Evolutionary conservation across 345 rosid species (phyloP), one percentile per base, ranked within the genome.

Genomic region (Gossypium turneri): DNA sequence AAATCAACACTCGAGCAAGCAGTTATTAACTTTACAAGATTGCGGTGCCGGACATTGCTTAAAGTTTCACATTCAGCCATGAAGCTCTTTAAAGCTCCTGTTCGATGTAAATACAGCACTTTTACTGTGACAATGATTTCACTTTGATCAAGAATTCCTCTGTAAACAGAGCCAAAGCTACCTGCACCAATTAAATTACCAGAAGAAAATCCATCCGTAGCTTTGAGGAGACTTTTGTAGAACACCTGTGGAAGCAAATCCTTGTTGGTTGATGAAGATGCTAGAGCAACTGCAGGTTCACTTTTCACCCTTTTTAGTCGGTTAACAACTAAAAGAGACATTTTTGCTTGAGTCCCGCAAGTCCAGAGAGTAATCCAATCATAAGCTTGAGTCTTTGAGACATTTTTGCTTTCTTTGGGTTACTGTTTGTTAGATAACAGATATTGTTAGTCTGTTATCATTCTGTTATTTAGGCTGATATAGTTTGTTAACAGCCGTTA

Each of bases 141-240:
- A 29, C 5, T 29, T 29, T 29, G 34, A 29, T 29, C 34, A 29
- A 78, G 78, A n/a, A 60, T 50, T 57, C 80, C 75, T 45, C 51
- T 80, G 29, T 61, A 74, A 10, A 74, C 80, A 72, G 67, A 64
- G 16, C 78, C 83, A 77, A 67, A 77, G 62, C 78, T 63, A n/a
- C 78, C 80, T 27, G 15, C 24, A 38, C 72, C 52, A 8, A 67
- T 56, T n/a, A 73, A 22, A 62, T 68, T 80, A 24, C 47, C 53
- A 2, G 66, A 15, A 9, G 56, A 68, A 52, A 73, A 80, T 24
- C 67, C 70, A 68, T 69, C 11, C 2, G 78, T 73, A 3, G 63
- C 75, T 56, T 25, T 69, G 12, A n/a, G 63, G 65, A 77, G 65
- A 25, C 17, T 29, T 13, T 19, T 12, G 9, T 62, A 73, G 34